phyloP scores from a whole-genome alignment of 805 yeast species.

The Blastobotrys robertii region DNA sequence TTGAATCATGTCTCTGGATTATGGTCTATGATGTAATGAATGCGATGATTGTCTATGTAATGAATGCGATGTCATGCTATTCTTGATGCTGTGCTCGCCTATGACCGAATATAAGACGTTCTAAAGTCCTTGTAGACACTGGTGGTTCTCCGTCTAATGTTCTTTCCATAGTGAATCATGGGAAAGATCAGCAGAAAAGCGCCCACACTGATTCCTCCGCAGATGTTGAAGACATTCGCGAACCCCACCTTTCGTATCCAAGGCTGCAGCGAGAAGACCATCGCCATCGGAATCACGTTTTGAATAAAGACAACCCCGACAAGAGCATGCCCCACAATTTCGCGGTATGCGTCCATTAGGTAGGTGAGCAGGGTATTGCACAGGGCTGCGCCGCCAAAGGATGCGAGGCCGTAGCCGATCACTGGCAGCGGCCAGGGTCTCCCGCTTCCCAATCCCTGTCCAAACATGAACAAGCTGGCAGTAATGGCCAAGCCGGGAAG shows the following conservation, averaged over 20 bases:
- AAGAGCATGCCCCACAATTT: constrained; percentile 1
- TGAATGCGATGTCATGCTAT: too few species aligned
- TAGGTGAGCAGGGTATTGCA: constrained; percentile 1
- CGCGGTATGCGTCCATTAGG: constrained; percentile 4
- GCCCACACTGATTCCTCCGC: constrained; percentile 2
- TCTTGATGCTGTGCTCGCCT: too few species aligned
- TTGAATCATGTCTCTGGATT: too few species aligned
- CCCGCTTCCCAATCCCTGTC: not conserved
- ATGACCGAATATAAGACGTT: not conserved
- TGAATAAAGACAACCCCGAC: constrained; percentile 3
- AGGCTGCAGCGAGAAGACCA: constrained; percentile 3
- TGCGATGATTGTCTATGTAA: too few species aligned
- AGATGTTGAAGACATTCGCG: constrained; percentile 1
- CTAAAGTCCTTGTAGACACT: not conserved
- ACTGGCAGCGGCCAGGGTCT: constrained; percentile 3
- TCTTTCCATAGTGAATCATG: constrained; percentile 1
- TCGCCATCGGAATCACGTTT: constrained; percentile 1
- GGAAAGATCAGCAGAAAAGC: not conserved
- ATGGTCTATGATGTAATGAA: too few species aligned
- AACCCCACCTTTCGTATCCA: constrained; percentile 2
- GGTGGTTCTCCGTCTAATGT: not conserved
- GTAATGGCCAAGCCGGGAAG: constrained; percentile 3
- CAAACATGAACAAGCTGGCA: constrained; percentile 4
- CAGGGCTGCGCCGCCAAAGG: constrained; percentile 5
- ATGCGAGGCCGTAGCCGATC: constrained; percentile 2